These are phyloP conservation scores for Ustilago tritici DNA, from an alignment of 1,284 basidiomycete species.

Conservation along the genomic window DNA sequence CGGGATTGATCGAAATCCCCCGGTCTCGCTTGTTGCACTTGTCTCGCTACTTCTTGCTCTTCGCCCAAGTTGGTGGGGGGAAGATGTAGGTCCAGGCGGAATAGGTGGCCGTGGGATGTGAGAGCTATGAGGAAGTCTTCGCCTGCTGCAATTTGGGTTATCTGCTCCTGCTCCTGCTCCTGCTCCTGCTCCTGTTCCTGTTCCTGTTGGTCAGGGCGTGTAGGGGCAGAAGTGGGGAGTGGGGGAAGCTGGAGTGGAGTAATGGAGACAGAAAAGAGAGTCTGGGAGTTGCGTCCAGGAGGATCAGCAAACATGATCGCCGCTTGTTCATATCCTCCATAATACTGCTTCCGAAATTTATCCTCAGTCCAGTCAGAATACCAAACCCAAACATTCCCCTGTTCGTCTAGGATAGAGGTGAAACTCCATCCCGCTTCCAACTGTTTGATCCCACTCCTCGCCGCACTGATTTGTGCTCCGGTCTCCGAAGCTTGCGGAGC, in stretches of 20 bases:
- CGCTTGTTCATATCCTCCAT: background rate
- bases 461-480: background rate
- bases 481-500: no score
- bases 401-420: constrained; percentile 29
- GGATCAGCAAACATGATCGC: constrained; percentile 13
- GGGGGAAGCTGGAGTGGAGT: constrained; percentile 14
- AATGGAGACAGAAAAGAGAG: constrained; percentile 19
- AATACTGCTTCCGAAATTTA: constrained; percentile 12
- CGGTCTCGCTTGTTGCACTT: background rate
- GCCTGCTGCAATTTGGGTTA: constrained; percentile 50
- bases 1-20: background rate
- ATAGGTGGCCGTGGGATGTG: constrained; percentile 40
- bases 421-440: constrained; percentile 60
- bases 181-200: background rate
- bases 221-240: background rate
- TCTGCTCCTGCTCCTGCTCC: background rate
- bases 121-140: constrained; percentile 54
- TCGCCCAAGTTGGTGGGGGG: constrained; percentile 1
- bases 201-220: background rate
- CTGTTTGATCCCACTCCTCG: constrained; percentile 29
- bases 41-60: constrained; percentile 1
- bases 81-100: constrained; percentile 34
- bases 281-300: constrained; percentile 10
- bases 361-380: constrained; percentile 22
- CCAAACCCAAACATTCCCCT: constrained; percentile 25